Base-by-base conservation (phyloP, 2,329 filamentous ascomycete species). In the Myrmaecium sp. region DNA sequence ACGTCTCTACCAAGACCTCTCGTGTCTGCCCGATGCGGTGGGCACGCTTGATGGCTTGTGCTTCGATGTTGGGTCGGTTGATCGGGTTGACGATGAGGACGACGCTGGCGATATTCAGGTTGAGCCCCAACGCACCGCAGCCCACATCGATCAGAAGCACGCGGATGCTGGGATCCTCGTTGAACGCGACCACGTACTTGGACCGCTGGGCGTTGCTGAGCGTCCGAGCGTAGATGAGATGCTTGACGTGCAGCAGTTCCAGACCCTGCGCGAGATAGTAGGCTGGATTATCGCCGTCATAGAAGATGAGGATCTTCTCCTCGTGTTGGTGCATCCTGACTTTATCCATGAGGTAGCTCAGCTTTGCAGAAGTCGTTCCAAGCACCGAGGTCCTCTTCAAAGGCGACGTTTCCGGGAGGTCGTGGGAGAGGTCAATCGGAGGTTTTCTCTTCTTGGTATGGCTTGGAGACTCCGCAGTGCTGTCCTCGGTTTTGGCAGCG, bases 281-380 rank as follows among this genome's bases (percentile, higher is more conserved):
- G 1, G 82, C 84, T 2, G 78, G 65, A 38, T 92, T 86, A 33
- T 89, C 77, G 17, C 78, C 76, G 33, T 92, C 82, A 46, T 93
- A 94, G 48, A 95, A 95, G 6, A 94, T 66, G 27, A 94, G 69
- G 3, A 91, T 89, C 49, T 94, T 92, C 41, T 93, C 83, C 0
- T 64, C 53, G 1, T 61, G 50, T 28, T 89, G 69, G 33, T 84
- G 61, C 27, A 65, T 58, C 4, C 73, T 49, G 8, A 94, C 71
- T 17, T 69, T 63, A 28, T 83, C 75, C 11, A 93, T 56, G 5
- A 94, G 58, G 41, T 94, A 93, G 3, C 78, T 84, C 3, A 94
- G 60, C 49, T 95, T 95, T 0, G 79, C 72, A 0, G 84, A 94
- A 0, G 73, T 69, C 0, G 84, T 93, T 4, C 80, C 82, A n/a